Evolutionary conservation across 2,329 filamentous ascomycete species (phyloP), one percentile per base, ranked within the genome.

Genomic region (Elsinoe necatrix): DNA sequence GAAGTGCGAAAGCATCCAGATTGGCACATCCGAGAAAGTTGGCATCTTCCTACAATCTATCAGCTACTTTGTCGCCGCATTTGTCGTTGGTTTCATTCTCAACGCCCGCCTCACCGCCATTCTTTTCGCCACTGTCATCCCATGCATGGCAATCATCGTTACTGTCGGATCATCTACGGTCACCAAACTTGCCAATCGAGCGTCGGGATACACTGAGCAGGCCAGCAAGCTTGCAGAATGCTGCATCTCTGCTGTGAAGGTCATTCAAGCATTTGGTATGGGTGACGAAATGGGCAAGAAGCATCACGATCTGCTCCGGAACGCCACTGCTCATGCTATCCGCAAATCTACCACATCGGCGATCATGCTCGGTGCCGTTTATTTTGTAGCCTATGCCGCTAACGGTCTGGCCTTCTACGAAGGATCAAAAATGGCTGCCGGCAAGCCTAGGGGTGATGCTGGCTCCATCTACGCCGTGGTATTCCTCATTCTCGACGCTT

Each of bases 381-480:
- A 73, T 58, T 76, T 75, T 59, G 67, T 73, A 14, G 72, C 72
- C 2, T 76, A 75, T 58, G 67, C 72, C 20, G 71, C 73, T 2
- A 76, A 76, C 56, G 73, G 68, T 5, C 63, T 77, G 31, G 74
- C 74, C 0, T 77, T 76, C 52, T 77, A 70, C 65, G 68, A 75
- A 20, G 74, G 74, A 8, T 69, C 68, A 45, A 59, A 62, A 4
- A 58, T 67, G 57, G 63, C 65, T 7, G 54, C 54, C 1, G 60
- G 59, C 1, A 64, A 63, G 35, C 61, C 66, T n/a, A 63, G 67
- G 6, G 63, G 64, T 16, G 59, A 65, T 41, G 77, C 76, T 23
- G 77, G 77, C 31, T 79, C 77, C 1, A 73, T 82, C 14, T 85
- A 84, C 61, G 83, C 81, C 0, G 82, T 84, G 27, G 80, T 85